Percentiles rank a stretch among this genome's conserved stretches.
Evolutionary conservation across 116 monocot genomes (phyloP).

Genomic region (Cymodocea nodosa): DNA sequence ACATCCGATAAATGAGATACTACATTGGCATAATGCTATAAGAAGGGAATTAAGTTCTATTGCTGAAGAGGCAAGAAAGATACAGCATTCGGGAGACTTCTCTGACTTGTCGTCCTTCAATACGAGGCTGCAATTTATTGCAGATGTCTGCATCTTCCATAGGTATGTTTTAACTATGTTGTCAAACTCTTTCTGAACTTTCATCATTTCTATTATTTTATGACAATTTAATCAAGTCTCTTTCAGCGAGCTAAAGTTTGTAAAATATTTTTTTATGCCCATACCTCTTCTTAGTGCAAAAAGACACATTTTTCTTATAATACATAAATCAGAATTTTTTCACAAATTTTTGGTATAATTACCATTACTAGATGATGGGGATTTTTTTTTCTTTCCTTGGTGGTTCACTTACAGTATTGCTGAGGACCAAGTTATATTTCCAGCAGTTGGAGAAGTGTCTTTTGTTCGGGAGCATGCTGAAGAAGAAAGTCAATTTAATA

Average conservation of each 20-base stretch:
- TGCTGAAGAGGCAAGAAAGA: constrained; percentile 74
- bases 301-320: background rate
- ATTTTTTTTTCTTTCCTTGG: background rate
- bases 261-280: background rate
- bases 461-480: constrained; percentile 87
- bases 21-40: constrained; percentile 96
- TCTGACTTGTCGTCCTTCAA: constrained; percentile 77
- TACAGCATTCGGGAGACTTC: constrained; percentile 71
- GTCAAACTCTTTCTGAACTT: background rate
- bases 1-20: constrained; percentile 88
- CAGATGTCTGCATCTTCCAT: constrained; percentile 96
- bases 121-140: constrained; percentile 84
- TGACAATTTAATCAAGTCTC: background rate
- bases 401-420: constrained; percentile 54
- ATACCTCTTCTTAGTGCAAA: background rate
- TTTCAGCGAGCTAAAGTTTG: background rate
- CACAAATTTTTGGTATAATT: background rate
- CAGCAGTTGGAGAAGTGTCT: constrained; percentile 86
- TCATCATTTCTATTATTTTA: background rate
- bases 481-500: constrained; percentile 78
- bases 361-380: background rate
- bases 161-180: constrained; percentile 37
- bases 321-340: background rate
- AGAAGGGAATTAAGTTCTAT: constrained; percentile 76
- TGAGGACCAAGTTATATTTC: constrained; percentile 97